Percentiles rank a stretch among this genome's conserved stretches.
Evolutionary conservation across 192 early-diverging fungal genomes (phyloP).

Genomic region (Coemansia pectinata): DNA sequence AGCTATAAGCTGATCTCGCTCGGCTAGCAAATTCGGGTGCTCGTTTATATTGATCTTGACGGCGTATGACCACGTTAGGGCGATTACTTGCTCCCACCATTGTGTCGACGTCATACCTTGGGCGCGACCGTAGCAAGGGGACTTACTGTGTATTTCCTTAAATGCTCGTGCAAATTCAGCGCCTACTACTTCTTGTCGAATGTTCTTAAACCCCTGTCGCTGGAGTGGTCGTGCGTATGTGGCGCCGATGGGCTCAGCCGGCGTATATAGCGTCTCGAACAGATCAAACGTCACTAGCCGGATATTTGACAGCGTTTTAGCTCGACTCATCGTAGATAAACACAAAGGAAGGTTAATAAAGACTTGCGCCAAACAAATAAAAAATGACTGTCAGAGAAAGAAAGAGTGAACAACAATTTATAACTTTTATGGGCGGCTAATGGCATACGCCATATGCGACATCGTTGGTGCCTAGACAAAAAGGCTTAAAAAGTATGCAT

Average conservation of each 20-base stretch:
- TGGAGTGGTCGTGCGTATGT: constrained; percentile 37
- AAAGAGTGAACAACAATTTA: neutral
- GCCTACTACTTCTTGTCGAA: constrained; percentile 22
- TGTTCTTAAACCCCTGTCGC: constrained; percentile 48
- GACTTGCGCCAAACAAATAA: neutral
- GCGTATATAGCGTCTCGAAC: constrained; percentile 63
- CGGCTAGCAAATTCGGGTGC: neutral
- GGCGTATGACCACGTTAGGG: constrained; percentile 46
- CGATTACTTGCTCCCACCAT: constrained; percentile 63
- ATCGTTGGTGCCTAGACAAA: neutral
- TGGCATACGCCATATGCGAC: neutral
- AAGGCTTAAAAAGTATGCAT: neutral
- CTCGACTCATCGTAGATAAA: neutral
- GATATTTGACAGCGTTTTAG: constrained; percentile 30
- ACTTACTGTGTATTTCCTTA: constrained; percentile 29
- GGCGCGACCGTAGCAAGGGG: constrained; percentile 59
- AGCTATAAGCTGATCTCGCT: constrained; percentile 42
- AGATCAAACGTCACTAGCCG: constrained; percentile 67
- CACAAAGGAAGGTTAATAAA: neutral
- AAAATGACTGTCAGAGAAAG: neutral
- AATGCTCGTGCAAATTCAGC: constrained; percentile 46
- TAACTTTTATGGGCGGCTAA: constrained; percentile 5
- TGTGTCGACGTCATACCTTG: constrained; percentile 44
- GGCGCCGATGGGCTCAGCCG: constrained; percentile 31
- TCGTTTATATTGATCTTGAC: constrained; percentile 15